Conservation (phyloP, 2,329 filamentous ascomycete genomes). For the Grosmannia serpens region DNA sequence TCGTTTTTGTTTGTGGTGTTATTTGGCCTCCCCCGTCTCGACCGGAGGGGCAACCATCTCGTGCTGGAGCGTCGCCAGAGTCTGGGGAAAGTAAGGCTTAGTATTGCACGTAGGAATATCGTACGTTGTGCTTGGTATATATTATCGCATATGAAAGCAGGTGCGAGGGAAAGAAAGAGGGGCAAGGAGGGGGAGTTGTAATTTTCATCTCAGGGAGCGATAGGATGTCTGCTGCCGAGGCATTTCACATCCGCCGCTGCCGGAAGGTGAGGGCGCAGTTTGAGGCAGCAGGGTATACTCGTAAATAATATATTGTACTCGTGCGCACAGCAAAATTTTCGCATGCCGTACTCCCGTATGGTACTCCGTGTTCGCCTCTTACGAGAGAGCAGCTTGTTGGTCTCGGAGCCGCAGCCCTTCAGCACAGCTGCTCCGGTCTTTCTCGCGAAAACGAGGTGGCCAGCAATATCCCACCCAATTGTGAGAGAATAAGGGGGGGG, state of each 20-base stretch:
- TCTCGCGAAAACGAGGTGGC: not conserved
- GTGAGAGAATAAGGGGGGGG: not conserved
- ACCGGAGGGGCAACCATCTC: not conserved
- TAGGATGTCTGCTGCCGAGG: slow-evolving; percentile 1
- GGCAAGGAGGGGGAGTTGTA: not conserved
- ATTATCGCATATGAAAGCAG: not conserved
- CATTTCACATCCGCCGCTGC: slow-evolving; percentile 1
- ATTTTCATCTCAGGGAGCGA: not conserved
- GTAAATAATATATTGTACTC: not conserved
- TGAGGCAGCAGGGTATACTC: not conserved
- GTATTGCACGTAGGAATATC: not conserved
- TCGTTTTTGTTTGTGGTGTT: not conserved
- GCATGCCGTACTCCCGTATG: not conserved
- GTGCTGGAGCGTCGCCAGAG: not conserved
- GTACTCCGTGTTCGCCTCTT: not conserved
- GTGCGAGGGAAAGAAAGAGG: not conserved
- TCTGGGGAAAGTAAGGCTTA: not conserved
- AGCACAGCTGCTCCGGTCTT: not conserved
- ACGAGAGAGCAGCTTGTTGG: not conserved
- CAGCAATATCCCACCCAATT: not conserved
- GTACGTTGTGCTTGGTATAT: not conserved
- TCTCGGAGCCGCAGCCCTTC: not conserved
- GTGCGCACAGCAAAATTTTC: not conserved
- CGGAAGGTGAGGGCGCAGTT: not conserved
- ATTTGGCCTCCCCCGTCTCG: not conserved